A percentile compares a stretch with the other conserved stretches of the same genome.
Evolutionary conservation across 2,329 filamentous ascomycete species (phyloP).

Genomic region (Chalaropsis ovoidea): DNA sequence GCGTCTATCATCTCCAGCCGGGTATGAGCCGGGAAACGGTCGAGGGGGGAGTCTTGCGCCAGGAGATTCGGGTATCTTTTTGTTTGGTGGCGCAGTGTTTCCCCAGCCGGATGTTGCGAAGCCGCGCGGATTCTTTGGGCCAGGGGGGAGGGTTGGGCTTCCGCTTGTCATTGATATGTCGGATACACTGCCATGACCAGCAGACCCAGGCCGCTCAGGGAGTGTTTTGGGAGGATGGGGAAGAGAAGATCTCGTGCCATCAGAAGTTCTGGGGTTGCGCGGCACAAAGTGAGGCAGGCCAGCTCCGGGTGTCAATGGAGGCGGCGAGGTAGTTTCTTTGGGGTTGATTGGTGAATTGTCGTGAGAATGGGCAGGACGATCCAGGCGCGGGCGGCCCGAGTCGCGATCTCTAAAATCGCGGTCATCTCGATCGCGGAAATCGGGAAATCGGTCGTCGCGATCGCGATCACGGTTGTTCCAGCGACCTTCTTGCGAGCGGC

Average conservation of each 20-base stretch:
- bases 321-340: constrained; percentile 39
- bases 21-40: constrained; percentile 27
- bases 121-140: constrained; percentile 17
- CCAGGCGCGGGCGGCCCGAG: constrained; percentile 41
- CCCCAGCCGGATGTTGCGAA: constrained; percentile 37
- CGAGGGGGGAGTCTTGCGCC: constrained; percentile 36
- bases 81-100: constrained; percentile 40
- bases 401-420: constrained; percentile 41
- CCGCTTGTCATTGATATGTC: constrained; percentile 24
- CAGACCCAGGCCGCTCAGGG: constrained; percentile 41
- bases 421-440: constrained; percentile 37
- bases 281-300: constrained; percentile 37
- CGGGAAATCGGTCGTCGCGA: constrained; percentile 39
- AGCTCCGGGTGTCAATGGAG: constrained; percentile 43
- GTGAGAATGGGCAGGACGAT: constrained; percentile 41
- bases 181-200: constrained; percentile 32
- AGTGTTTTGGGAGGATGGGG: constrained; percentile 29
- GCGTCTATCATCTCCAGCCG: constrained; percentile 36
- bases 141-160: constrained; percentile 32
- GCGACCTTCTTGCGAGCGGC: constrained; percentile 55
- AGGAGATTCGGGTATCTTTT: constrained; percentile 45
- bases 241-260: constrained; percentile 22
- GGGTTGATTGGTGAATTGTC: constrained; percentile 39
- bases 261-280: constrained; percentile 49
- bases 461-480: constrained; percentile 49